A percentile compares a stretch with the other conserved stretches of the same genome.
These are phyloP conservation scores for Vairimorpha apis DNA, from an alignment of 371 early-diverging fungal genomes.

Conservation along the genomic window DNA sequence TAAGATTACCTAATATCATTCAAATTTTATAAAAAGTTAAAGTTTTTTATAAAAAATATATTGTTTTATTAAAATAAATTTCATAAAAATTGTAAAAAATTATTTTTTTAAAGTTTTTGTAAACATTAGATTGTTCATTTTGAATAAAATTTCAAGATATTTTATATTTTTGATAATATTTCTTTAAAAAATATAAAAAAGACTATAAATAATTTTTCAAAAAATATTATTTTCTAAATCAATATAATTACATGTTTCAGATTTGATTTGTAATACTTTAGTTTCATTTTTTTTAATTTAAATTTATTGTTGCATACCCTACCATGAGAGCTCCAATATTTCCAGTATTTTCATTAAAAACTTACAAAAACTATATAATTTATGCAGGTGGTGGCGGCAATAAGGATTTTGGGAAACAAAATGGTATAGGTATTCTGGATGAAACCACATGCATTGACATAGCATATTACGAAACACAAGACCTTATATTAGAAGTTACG, in stretches of 20 bases:
- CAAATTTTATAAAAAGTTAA: too few relatives aligned
- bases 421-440: slow-evolving; percentile 47
- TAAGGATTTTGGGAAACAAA: slow-evolving; percentile 49
- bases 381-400: slow-evolving; percentile 59
- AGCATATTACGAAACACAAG: slow-evolving; percentile 34
- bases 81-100: not conserved
- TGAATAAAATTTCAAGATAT: too few relatives aligned
- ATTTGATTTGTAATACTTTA: not conserved
- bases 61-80: not conserved
- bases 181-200: not conserved
- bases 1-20: too few relatives aligned
- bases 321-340: slow-evolving; percentile 31
- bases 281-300: not conserved
- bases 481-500: slow-evolving; percentile 33
- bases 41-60: not conserved
- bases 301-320: not conserved
- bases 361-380: slow-evolving; percentile 19
- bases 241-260: not conserved
- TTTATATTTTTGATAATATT: not conserved
- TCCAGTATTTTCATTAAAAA: slow-evolving; percentile 50
- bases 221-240: not conserved
- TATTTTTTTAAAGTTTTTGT: not conserved
- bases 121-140: not conserved
- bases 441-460: slow-evolving; percentile 4
- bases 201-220: too few relatives aligned